phyloP scores from a whole-genome alignment of 1,284 basidiomycete species.

The Ceratobasidium sp. region DNA sequence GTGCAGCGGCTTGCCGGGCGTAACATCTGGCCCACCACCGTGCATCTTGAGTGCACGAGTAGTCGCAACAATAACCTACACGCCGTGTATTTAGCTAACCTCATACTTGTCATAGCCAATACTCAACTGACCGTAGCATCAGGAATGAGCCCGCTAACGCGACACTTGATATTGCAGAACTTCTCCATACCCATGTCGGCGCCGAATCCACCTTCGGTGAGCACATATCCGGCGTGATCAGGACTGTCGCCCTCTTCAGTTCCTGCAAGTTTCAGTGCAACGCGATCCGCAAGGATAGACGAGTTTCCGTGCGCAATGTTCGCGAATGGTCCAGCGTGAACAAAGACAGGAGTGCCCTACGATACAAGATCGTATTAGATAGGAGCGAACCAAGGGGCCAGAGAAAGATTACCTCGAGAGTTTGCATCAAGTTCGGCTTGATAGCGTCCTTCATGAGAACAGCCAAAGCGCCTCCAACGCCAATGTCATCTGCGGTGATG shows the following conservation, averaged over 20 bases:
- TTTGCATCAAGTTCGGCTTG: slow-evolving; percentile 99
- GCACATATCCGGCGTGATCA: slow-evolving; percentile 90
- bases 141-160: slow-evolving; percentile 91
- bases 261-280: slow-evolving; percentile 97
- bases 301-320: slow-evolving; percentile 99
- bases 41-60: slow-evolving; percentile 99
- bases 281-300: slow-evolving; percentile 95
- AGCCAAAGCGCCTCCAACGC: slow-evolving; percentile 94
- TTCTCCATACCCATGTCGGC: slow-evolving; percentile 99
- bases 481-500: slow-evolving; percentile 96
- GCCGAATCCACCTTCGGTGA: slow-evolving; percentile 98
- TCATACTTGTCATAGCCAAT: not conserved
- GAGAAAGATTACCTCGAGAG: slow-evolving; percentile 77
- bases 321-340: slow-evolving; percentile 98
- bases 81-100: not conserved
- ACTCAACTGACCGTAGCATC: slow-evolving; percentile 74
- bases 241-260: slow-evolving; percentile 90
- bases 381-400: slow-evolving; percentile 12
- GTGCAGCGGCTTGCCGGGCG: slow-evolving; percentile 93
- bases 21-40: slow-evolving; percentile 96
- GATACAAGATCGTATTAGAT: slow-evolving; percentile 26
- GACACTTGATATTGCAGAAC: slow-evolving; percentile 99
- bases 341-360: slow-evolving; percentile 96
- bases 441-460: slow-evolving; percentile 99
- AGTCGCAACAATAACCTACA: slow-evolving; percentile 89